phyloP scores from a whole-genome alignment of 495 filamentous ascomycete species.

The Aspergillus asperescens region DNA sequence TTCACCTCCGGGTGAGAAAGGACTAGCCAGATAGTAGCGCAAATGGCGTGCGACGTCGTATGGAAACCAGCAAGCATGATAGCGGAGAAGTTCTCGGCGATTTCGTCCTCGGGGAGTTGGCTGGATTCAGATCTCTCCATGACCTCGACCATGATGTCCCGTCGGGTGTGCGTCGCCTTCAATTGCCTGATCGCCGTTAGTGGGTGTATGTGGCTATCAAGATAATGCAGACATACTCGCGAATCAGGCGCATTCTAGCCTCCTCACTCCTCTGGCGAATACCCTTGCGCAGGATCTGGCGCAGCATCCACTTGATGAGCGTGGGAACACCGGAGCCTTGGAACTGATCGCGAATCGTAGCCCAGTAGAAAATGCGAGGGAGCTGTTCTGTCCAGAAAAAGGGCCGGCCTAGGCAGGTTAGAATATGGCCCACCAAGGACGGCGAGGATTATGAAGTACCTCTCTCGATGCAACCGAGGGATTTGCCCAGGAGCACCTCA shows the following conservation, averaged over 20 bases:
- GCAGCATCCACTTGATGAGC: slow-evolving; percentile 25
- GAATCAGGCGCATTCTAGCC: slow-evolving; percentile 24
- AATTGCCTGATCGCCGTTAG: slow-evolving; percentile 12
- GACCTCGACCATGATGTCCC: slow-evolving; percentile 29
- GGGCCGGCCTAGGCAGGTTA: slow-evolving; percentile 1
- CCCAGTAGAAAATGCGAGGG: slow-evolving; percentile 28
- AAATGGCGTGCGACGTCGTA: slow-evolving; percentile 53
- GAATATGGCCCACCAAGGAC: background rate
- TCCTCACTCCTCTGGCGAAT: slow-evolving; percentile 18
- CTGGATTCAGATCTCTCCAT: slow-evolving; percentile 18
- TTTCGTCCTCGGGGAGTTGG: slow-evolving; percentile 20
- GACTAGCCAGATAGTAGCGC: slow-evolving; percentile 49
- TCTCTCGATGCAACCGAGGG: slow-evolving; percentile 22
- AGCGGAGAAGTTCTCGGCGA: slow-evolving; percentile 28
- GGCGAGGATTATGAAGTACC: slow-evolving; percentile 13
- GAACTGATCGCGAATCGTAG: slow-evolving; percentile 25
- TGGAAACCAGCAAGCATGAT: slow-evolving; percentile 51
- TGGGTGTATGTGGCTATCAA: background rate
- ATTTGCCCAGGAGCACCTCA: slow-evolving; percentile 24
- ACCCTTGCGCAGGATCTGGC: slow-evolving; percentile 23
- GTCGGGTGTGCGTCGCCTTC: slow-evolving; percentile 17
- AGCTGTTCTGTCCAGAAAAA: slow-evolving; percentile 28
- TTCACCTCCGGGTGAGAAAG: slow-evolving; percentile 43
- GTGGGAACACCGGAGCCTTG: slow-evolving; percentile 24
- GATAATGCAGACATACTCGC: slow-evolving; percentile 14